Conservation (phyloP, 306 rosid genomes). For the Oxytropis ochrocephala region DNA sequence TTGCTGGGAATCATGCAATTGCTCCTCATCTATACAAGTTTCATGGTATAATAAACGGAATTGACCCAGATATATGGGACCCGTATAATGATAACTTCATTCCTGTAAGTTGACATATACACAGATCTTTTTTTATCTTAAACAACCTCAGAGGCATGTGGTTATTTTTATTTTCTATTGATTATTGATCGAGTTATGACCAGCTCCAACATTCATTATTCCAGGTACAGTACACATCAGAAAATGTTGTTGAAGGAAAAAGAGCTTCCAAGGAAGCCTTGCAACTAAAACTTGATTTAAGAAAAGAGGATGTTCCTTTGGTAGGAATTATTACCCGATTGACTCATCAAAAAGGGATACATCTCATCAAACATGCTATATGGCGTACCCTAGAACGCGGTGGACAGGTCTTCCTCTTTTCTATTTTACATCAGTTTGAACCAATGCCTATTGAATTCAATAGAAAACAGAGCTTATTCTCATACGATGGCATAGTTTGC, state of each 20-base stretch:
- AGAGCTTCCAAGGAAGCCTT: conserved; percentile 86
- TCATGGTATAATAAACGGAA: conserved; percentile 94
- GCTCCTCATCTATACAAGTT: conserved; percentile 82
- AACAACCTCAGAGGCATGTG: not conserved
- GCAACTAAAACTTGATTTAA: conserved; percentile 71
- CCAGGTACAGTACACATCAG: conserved; percentile 81
- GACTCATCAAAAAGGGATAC: conserved; percentile 97
- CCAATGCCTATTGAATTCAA: not conserved
- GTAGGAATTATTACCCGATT: conserved; percentile 80
- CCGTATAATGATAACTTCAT: conserved; percentile 70
- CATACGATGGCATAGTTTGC: not conserved
- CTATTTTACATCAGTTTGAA: not conserved
- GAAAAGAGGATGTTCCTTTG: conserved; percentile 68
- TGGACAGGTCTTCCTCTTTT: conserved; percentile 68
- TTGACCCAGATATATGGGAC: conserved; percentile 96
- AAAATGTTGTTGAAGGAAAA: conserved; percentile 95
- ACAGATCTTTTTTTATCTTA: not conserved
- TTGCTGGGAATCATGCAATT: conserved; percentile 57
- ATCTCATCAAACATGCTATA: conserved; percentile 93
- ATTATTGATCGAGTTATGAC: conserved; percentile 21
- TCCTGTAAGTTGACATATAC: conserved; percentile 65
- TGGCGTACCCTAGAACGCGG: conserved; percentile 66
- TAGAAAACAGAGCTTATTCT: not conserved
- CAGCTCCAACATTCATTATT: conserved; percentile 16
- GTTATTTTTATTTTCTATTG: conserved; percentile 2